Conservation (phyloP, 352 stramenopile genomes). For the Phytophthora fragariae region DNA sequence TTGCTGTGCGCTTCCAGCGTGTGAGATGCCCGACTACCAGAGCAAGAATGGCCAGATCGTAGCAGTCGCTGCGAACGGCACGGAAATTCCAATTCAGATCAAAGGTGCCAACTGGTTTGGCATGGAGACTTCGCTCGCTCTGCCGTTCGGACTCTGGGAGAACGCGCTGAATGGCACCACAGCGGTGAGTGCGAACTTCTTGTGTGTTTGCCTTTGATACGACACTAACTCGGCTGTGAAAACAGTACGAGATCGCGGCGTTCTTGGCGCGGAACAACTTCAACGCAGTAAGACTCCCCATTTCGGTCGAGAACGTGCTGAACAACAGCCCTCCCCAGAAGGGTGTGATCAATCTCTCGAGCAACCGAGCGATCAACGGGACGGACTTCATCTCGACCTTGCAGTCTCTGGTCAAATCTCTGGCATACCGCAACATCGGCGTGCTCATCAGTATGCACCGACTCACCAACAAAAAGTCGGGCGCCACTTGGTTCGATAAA, state of each 20-base stretch:
- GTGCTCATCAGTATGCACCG: constrained; percentile 83
- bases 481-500: constrained; percentile 72
- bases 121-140: constrained; percentile 75
- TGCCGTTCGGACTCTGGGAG: constrained; percentile 81
- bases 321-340: constrained; percentile 68
- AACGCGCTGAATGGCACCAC: constrained; percentile 80
- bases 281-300: constrained; percentile 73
- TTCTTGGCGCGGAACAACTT: constrained; percentile 89
- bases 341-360: constrained; percentile 71
- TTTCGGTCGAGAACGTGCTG: constrained; percentile 76
- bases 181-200: constrained; percentile 33
- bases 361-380: constrained; percentile 78
- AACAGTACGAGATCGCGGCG: constrained; percentile 76
- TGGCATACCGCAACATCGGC: constrained; percentile 76
- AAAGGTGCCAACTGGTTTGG: constrained; percentile 86
- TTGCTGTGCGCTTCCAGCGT: constrained; percentile 33
- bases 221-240: background rate
- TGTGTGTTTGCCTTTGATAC: background rate
- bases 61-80: constrained; percentile 72
- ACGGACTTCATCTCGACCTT: constrained; percentile 76
- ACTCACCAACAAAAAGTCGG: constrained; percentile 63
- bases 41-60: constrained; percentile 77
- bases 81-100: constrained; percentile 69
- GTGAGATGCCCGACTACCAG: constrained; percentile 75
- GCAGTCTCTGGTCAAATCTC: constrained; percentile 72